Base-by-base conservation (phyloP, 306 rosid species). In the Prunus mume region DNA sequence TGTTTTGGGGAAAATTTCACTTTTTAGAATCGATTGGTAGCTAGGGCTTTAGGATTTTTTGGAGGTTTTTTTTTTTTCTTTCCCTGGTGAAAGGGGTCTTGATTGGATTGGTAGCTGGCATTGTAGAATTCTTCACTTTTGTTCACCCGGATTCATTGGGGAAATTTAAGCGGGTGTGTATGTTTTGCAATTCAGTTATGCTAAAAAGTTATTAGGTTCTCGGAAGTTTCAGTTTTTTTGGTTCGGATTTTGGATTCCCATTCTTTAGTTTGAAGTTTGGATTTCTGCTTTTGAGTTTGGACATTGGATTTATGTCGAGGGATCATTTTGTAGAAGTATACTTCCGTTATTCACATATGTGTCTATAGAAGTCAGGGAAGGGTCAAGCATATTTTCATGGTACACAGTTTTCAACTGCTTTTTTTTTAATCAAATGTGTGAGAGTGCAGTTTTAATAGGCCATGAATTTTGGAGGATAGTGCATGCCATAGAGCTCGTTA, bases 1-100 rank as follows among this genome's bases (percentile, higher is more conserved):
- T 56, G 45, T 72, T 77, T 72, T 56, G 78, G 69, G n/a, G 34
- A 51, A 24, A 79, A 6, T 67, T 77, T 25, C 9, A 24, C 28
- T n/a, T 72, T 45, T 49, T 18, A 17, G 43, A 63, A 30, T 30
- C 2, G 12, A 9, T 34, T 63, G 45, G 22, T 63, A 28, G 20
- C 43, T 28, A 63, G 22, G 68, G 22, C 8, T 63, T 63, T 30
- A 30, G 45, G 13, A 17, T 63, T 63, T 63, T 28, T 15, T 52
- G 34, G 28, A 22, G 30, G 6, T 64, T 71, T n/a, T 12, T 51
- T 30, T 30, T 28, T 34, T 34, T 6, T 34, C 9, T 34, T 34
- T 34, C 41, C 41, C 57, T 25, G 12, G 67, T 1, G 0, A 28
- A 32, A 60, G 19, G 15, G 57, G 12, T 62, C 8, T 62, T 28